Base-by-base conservation (phyloP, 2,329 filamentous ascomycete genomes). In the Delphinella strobiligena region DNA sequence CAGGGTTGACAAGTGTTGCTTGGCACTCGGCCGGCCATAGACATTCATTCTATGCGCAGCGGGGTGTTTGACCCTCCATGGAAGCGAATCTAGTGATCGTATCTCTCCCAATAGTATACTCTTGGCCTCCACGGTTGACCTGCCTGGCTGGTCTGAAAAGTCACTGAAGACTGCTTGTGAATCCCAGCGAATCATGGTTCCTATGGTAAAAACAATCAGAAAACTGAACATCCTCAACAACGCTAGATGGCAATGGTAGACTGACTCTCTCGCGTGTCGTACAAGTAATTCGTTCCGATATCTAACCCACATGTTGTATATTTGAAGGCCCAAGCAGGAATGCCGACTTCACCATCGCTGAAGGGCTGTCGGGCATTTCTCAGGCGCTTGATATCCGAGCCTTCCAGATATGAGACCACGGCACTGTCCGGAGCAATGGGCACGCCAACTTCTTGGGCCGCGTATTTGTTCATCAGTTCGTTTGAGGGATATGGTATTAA, bases 241-340 rank as follows among this genome's bases (percentile, higher is more conserved):
- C n/a, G n/a, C n/a, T n/a, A n/a, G n/a, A n/a, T n/a, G 10, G n/a
- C 24, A 17, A 14, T 9, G 4, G 7, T 8, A 4, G 12, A 38
- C 40, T 42, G 24, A 42, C 40, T 31, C 4, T 37, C 35, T 31
- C 40, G 32, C 30, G 40, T 42, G 32, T 42, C 40, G 19, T 42
- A 42, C 8, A 42, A 12, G 15, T 42, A 42, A n/a, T 35, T 35
- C 4, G 35, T 42, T 18, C 40, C 40, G 24, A 31, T 38, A 7
- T 35, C 15, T 17, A 9, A n/a, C 8, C 36, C 40, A 11, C 40
- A 42, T 11, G 36, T 33, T 11, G 40, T 42, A 22, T 38, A 19
- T 12, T 42, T 42, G 40, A 42, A 42, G 2, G 24, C 40, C 40
- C 40, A 42, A 2, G 40, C 40, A 7, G 40, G 40, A 15, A 42